A percentile compares a stretch with the other conserved stretches of the same genome.
Conservation (phyloP, 2,329 filamentous ascomycete genomes). For the Clarireedia hainanense region DNA sequence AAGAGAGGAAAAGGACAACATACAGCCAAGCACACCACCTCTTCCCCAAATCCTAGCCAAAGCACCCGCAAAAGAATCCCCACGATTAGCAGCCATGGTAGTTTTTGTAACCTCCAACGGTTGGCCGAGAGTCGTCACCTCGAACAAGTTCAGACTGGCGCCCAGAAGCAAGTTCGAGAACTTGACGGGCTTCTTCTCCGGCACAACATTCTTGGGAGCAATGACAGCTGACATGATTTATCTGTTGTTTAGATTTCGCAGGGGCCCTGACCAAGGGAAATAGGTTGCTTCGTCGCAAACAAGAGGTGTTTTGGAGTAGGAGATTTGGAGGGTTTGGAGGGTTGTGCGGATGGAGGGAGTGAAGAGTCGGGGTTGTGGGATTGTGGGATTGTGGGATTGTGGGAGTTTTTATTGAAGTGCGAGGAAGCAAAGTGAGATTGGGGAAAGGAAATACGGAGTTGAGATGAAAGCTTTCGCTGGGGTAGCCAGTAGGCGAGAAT, state of each 20-base stretch:
- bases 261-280: constrained; percentile 97
- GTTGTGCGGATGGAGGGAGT: background rate
- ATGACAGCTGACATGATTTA: constrained; percentile 51
- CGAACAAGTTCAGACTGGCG: constrained; percentile 30
- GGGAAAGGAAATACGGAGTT: background rate
- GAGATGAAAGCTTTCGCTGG: background rate
- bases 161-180: constrained; percentile 87
- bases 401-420: background rate
- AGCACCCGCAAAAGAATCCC: constrained; percentile 75
- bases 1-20: constrained; percentile 31
- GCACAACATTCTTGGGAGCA: constrained; percentile 38
- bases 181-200: constrained; percentile 99
- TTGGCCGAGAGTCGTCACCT: constrained; percentile 56
- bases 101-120: constrained; percentile 99
- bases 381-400: background rate
- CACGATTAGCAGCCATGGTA: constrained; percentile 96
- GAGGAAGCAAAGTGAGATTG: background rate
- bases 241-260: constrained; percentile 39
- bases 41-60: constrained; percentile 86
- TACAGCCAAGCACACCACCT: constrained; percentile 90
- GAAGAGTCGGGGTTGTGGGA: background rate
- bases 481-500: background rate
- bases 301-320: background rate
- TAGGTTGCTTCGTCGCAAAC: constrained; percentile 74
- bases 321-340: background rate